Conservation (phyloP, 2,329 filamentous ascomycete species). For the Epichloe bromicola region DNA sequence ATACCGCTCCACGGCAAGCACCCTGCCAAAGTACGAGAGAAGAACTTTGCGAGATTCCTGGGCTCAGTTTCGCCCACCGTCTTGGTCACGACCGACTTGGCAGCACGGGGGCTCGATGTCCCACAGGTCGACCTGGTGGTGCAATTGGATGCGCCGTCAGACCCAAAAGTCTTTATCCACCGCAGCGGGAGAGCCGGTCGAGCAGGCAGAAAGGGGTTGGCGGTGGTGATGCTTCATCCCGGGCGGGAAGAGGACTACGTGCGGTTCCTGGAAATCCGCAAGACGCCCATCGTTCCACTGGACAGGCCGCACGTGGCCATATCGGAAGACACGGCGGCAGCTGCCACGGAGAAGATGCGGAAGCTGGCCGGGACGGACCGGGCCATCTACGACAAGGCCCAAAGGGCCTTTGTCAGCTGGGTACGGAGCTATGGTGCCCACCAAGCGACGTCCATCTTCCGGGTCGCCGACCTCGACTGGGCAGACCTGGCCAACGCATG, state of each 20-base stretch:
- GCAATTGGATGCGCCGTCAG: constrained; percentile 70
- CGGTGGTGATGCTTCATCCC: constrained; percentile 73
- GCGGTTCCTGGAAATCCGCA: constrained; percentile 71
- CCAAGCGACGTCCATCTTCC: constrained; percentile 83
- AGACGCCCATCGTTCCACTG: constrained; percentile 65
- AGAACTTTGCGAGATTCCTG: constrained; percentile 74
- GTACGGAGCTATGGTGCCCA: constrained; percentile 85
- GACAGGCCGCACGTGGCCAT: constrained; percentile 41
- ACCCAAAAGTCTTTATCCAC: constrained; percentile 92
- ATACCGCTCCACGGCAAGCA: constrained; percentile 88
- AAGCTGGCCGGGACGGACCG: constrained; percentile 37
- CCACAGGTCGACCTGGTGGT: constrained; percentile 84
- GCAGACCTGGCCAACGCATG: constrained; percentile 65
- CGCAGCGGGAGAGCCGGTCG: constrained; percentile 80
- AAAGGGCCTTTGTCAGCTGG: constrained; percentile 88
- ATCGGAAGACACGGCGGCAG: constrained; percentile 46
- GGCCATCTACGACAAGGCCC: constrained; percentile 69
- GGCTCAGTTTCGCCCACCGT: constrained; percentile 63
- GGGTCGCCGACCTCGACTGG: constrained; percentile 73
- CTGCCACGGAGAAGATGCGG: constrained; percentile 48
- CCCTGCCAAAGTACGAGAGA: constrained; percentile 71
- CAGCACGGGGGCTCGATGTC: constrained; percentile 81
- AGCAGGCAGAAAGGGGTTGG: constrained; percentile 74
- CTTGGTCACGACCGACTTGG: constrained; percentile 84
- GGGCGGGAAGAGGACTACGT: constrained; percentile 85